Conservation (phyloP, 2,329 filamentous ascomycete genomes). For the Rhinocladiella similis region DNA sequence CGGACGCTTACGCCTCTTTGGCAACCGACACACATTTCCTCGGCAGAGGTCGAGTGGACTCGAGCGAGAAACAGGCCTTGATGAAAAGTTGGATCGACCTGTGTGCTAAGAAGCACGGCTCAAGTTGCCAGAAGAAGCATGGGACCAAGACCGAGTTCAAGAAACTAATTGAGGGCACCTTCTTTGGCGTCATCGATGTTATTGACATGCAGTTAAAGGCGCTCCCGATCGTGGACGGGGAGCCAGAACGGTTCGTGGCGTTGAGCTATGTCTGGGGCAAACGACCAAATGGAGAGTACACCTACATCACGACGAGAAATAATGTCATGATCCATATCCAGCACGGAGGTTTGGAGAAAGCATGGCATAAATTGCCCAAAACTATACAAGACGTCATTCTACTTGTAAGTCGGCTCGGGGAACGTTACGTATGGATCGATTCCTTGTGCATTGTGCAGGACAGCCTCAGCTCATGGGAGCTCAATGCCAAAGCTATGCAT, state of each 20-base stretch:
- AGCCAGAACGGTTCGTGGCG: neutral
- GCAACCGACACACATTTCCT: neutral
- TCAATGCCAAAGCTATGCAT: conserved; percentile 36
- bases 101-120: neutral
- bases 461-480: conserved; percentile 29
- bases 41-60: neutral
- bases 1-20: neutral
- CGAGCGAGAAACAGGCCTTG: neutral
- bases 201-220: neutral
- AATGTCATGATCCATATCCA: neutral
- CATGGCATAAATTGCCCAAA: neutral
- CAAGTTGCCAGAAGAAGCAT: neutral
- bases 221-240: neutral
- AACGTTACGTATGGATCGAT: too few relatives aligned
- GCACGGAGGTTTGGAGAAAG: neutral
- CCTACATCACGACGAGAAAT: neutral
- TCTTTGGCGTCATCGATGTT: neutral
- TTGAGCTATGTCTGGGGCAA: neutral
- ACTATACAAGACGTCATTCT: neutral
- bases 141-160: neutral
- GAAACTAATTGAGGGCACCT: neutral
- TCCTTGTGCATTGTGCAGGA: too few relatives aligned
- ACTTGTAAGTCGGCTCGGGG: too few relatives aligned
- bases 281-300: neutral
- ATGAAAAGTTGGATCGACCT: neutral